Evolutionary conservation across 352 stramenopile species (phyloP).

Genomic region (Pythium guiyangense): DNA sequence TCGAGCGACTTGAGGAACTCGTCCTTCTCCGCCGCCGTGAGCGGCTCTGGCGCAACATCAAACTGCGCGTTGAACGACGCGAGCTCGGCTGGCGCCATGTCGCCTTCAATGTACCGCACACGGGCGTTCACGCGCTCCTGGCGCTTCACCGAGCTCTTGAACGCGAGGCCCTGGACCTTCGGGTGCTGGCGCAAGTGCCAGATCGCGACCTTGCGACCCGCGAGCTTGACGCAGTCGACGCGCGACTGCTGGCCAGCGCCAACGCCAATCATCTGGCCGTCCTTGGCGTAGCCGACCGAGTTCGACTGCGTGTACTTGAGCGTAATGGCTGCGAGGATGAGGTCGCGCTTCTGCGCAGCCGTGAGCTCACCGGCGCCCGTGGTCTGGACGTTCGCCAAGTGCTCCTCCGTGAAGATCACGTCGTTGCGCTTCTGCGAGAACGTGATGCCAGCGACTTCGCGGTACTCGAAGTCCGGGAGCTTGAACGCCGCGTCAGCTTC

Average conservation of each 20-base stretch:
- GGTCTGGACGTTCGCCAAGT: constrained; percentile 93
- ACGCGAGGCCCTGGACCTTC: constrained; percentile 93
- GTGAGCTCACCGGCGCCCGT: constrained; percentile 80
- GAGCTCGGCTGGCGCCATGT: constrained; percentile 96
- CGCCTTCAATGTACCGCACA: constrained; percentile 99
- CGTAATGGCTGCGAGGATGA: constrained; percentile 98
- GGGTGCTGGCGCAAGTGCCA: constrained; percentile 99
- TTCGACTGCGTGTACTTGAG: constrained; percentile 99
- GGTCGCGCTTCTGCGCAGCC: constrained; percentile 93
- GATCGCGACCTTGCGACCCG: constrained; percentile 95
- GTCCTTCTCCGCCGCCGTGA: constrained; percentile 94
- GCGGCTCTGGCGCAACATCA: constrained; percentile 88
- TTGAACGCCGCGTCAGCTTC: constrained; percentile 92
- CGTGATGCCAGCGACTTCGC: constrained; percentile 97
- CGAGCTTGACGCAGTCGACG: constrained; percentile 99
- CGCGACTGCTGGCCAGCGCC: constrained; percentile 98
- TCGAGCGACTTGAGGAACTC: constrained; percentile 90
- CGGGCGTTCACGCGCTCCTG: constrained; percentile 99
- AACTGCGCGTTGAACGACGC: constrained; percentile 95
- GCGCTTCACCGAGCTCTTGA: constrained; percentile 97
- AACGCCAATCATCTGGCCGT: constrained; percentile 99
- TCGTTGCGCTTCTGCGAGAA: constrained; percentile 99
- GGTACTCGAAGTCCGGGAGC: constrained; percentile 94
- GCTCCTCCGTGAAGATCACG: constrained; percentile 90
- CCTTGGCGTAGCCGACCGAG: constrained; percentile 98